Evolutionary conservation across 805 yeast genomes (phyloP).

Genomic region (Vanderwaltozyma polyspora): DNA sequence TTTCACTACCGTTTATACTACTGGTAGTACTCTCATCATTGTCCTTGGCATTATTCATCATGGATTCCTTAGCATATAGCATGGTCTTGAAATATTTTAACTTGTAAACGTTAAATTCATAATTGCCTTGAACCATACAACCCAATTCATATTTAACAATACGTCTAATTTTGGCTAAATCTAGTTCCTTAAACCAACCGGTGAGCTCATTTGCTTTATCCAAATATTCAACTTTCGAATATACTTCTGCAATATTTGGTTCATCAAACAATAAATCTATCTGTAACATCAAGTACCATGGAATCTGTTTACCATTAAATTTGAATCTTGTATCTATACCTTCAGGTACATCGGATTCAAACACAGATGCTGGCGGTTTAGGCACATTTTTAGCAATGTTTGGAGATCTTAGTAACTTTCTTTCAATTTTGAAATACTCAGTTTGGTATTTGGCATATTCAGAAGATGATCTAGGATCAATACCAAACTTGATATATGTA

Average conservation of each 20-base stretch:
- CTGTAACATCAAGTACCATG: conserved; percentile 63
- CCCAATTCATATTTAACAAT: conserved; percentile 64
- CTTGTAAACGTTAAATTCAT: conserved; percentile 32
- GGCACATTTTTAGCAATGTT: conserved; percentile 23
- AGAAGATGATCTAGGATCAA: conserved; percentile 54
- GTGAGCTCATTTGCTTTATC: conserved; percentile 31
- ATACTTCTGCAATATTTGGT: conserved; percentile 40
- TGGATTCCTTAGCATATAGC: conserved; percentile 30
- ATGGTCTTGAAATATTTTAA: conserved; percentile 32
- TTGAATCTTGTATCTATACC: conserved; percentile 38
- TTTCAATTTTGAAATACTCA: conserved; percentile 53
- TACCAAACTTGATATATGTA: conserved; percentile 66
- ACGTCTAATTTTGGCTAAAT: conserved; percentile 53
- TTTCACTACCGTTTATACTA: conserved; percentile 23
- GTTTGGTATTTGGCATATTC: conserved; percentile 62
- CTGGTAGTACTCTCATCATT: no score
- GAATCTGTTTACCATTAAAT: conserved; percentile 63
- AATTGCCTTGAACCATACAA: conserved; percentile 42
- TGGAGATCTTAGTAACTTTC: conserved; percentile 18
- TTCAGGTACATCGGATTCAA: conserved; percentile 24
- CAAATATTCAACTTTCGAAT: conserved; percentile 39
- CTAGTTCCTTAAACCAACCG: conserved; percentile 69
- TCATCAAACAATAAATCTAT: conserved; percentile 65
- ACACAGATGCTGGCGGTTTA: conserved; percentile 22
- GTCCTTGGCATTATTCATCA: conserved; percentile 16